These are phyloP conservation scores for Colletotrichum sp. DNA, from an alignment of 2,329 filamentous ascomycete species.

Conservation along the genomic window DNA sequence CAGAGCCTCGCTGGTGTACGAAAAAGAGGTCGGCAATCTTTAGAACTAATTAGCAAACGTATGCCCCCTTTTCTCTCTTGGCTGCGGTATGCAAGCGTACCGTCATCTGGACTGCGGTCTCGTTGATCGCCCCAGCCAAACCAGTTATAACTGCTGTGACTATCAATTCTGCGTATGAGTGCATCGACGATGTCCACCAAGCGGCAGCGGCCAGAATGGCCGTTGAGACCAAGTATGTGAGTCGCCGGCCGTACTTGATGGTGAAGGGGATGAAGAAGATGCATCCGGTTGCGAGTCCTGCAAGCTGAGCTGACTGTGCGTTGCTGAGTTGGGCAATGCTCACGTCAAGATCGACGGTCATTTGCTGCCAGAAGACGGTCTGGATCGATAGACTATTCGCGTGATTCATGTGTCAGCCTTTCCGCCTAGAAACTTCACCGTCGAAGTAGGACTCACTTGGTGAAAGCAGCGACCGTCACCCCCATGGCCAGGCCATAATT, in stretches of 20 bases:
- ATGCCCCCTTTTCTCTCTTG: not conserved
- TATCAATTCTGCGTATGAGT: constrained; percentile 12
- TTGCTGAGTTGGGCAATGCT: constrained; percentile 28
- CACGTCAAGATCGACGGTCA: constrained; percentile 33
- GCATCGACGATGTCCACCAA: constrained; percentile 17
- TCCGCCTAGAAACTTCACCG: too few species aligned
- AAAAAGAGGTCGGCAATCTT: constrained; percentile 36
- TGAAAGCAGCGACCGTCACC: constrained; percentile 32
- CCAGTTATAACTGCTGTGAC: constrained; percentile 30
- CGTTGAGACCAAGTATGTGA: constrained; percentile 30
- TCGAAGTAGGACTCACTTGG: constrained; percentile 17
- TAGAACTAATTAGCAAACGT: not conserved
- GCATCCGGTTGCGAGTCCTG: constrained; percentile 36
- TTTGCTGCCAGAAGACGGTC: constrained; percentile 36
- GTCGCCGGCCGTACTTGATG: constrained; percentile 38
- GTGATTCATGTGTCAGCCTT: not conserved
- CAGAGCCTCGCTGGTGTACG: constrained; percentile 32
- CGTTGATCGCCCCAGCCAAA: constrained; percentile 41
- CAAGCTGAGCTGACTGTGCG: constrained; percentile 31
- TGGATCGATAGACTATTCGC: constrained; percentile 22
- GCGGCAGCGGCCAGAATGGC: constrained; percentile 18
- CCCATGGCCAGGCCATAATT: constrained; percentile 32
- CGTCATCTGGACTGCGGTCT: constrained; percentile 42
- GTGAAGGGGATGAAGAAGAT: constrained; percentile 38
- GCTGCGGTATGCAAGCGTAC: not conserved